A percentile compares a stretch with the other conserved stretches of the same genome.
Evolutionary conservation across 805 yeast genomes (phyloP).

Genomic region (Kluyveromyces nonfermentans): DNA sequence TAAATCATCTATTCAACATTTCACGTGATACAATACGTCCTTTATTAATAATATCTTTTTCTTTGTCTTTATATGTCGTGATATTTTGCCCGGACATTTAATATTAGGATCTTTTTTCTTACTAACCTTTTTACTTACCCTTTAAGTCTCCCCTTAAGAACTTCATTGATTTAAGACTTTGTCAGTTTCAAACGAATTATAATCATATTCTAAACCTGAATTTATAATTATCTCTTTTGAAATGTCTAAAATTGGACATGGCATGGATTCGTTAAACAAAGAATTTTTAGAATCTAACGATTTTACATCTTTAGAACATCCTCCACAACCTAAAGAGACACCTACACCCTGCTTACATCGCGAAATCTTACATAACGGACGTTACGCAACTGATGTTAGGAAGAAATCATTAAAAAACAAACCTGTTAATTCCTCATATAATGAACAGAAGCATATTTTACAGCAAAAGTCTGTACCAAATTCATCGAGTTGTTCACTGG

Average conservation of each 20-base stretch:
- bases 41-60: too few species aligned
- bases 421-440: not conserved
- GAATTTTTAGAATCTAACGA: slow-evolving; percentile 10
- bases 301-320: slow-evolving; percentile 15
- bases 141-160: not conserved
- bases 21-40: not conserved
- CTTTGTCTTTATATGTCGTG: not conserved
- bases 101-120: too few species aligned
- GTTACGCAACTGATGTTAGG: not conserved
- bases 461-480: not conserved
- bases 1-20: not conserved
- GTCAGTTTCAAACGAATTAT: too few species aligned
- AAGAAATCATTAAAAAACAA: not conserved
- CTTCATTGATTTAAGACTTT: too few species aligned
- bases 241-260: not conserved
- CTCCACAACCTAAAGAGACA: slow-evolving; percentile 17
- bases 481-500: not conserved
- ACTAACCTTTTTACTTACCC: too few species aligned
- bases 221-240: not conserved
- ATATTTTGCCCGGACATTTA: not conserved
- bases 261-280: not conserved
- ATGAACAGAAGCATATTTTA: slow-evolving; percentile 1
- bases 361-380: not conserved
- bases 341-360: slow-evolving; percentile 6
- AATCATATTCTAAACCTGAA: not conserved